phyloP scores from a whole-genome alignment of 345 rosid species.

The Eucalyptus pauciflora region DNA sequence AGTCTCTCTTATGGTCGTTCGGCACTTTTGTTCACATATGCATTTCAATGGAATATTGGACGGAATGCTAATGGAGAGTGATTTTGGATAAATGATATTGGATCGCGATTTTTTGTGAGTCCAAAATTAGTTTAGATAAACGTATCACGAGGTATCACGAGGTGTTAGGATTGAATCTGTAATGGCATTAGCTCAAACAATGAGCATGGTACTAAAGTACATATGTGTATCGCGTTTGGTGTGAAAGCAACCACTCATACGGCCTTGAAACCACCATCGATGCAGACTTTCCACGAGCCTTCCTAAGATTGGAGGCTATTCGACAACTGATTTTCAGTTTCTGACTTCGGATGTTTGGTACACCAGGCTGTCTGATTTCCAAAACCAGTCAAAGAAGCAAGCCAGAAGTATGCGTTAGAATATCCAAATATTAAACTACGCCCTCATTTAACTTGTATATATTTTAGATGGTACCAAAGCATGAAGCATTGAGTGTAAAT shows the following conservation, averaged over 20 bases:
- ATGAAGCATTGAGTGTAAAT: neutral
- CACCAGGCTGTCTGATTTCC: neutral
- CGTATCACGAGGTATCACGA: accelerated
- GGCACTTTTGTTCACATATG: neutral
- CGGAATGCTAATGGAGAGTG: neutral
- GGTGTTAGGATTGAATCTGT: neutral
- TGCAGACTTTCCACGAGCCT: neutral
- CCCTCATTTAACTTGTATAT: neutral
- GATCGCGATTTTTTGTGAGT: too few relatives aligned
- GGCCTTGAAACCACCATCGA: neutral
- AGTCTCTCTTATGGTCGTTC: accelerated
- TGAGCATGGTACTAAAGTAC: neutral
- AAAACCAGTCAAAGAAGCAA: neutral
- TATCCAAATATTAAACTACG: neutral
- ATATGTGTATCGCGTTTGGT: neutral
- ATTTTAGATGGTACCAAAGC: accelerated
- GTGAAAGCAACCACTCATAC: neutral
- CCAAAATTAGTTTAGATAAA: neutral
- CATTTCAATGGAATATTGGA: neutral
- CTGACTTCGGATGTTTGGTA: neutral
- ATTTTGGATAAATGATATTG: neutral
- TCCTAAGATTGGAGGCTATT: neutral
- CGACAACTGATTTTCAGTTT: neutral
- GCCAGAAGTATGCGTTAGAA: neutral
- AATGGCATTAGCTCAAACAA: neutral